A percentile compares a stretch with the other conserved stretches of the same genome.
These are phyloP conservation scores for Exophiala lecanii-corni DNA, from an alignment of 2,329 filamentous ascomycete species.

Conservation along the genomic window DNA sequence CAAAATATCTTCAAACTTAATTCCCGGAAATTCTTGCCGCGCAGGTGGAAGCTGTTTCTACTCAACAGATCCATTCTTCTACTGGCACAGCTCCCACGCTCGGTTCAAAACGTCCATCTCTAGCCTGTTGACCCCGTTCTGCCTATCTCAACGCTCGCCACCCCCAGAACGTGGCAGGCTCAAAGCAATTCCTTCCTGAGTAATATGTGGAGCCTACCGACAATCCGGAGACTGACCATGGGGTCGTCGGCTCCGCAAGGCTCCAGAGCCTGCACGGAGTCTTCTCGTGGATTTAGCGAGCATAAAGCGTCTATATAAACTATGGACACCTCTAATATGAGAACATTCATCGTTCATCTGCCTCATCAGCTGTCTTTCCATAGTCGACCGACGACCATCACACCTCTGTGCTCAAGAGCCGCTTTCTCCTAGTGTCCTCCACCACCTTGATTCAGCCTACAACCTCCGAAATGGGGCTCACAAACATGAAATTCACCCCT, in stretches of 20 bases:
- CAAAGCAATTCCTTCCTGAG: constrained; percentile 1
- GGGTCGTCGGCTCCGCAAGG: not conserved
- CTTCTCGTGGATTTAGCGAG: constrained; percentile 1
- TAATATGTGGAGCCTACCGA: constrained; percentile 1
- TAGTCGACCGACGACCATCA: constrained; percentile 3
- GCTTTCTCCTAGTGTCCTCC: not conserved
- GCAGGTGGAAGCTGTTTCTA: not conserved
- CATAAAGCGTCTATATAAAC: constrained; percentile 3
- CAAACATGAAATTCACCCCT: constrained; percentile 9
- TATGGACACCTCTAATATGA: constrained; percentile 1
- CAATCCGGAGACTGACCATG: not conserved
- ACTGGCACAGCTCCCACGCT: not conserved
- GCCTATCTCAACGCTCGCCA: not conserved
- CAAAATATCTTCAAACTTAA: not conserved
- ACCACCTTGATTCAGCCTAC: not conserved
- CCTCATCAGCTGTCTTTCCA: constrained; percentile 5
- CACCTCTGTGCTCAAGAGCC: not conserved
- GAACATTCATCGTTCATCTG: not conserved
- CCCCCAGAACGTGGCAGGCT: not conserved
- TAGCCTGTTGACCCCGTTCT: constrained; percentile 1
- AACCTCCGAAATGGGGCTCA: constrained; percentile 4
- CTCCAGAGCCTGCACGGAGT: not conserved
- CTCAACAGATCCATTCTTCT: not conserved
- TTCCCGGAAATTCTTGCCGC: not conserved
- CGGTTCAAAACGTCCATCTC: not conserved